These are phyloP conservation scores for Colletotrichum tofieldiae DNA, from an alignment of 2,329 filamentous ascomycete genomes.

Conservation along the genomic window DNA sequence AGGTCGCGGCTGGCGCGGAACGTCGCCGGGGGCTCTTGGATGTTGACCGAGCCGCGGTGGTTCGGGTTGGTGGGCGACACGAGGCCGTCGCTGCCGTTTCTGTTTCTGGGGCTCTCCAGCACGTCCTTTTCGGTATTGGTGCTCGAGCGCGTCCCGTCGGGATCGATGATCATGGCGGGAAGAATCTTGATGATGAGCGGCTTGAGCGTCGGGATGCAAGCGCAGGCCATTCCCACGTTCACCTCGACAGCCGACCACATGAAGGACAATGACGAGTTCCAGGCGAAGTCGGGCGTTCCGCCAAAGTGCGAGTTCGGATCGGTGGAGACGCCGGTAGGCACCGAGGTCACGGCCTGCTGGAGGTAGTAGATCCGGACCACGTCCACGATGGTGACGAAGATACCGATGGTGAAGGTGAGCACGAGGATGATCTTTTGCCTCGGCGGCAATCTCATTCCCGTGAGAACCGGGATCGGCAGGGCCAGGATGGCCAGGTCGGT, in stretches of 20 bases:
- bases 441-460: slow-evolving; percentile 85
- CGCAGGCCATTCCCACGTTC: slow-evolving; percentile 90
- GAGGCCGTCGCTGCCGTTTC: slow-evolving; percentile 41
- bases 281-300: slow-evolving; percentile 69
- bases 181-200: slow-evolving; percentile 80
- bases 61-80: slow-evolving; percentile 35
- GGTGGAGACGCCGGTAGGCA: slow-evolving; percentile 55
- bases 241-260: slow-evolving; percentile 97
- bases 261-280: slow-evolving; percentile 86
- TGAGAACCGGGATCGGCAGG: slow-evolving; percentile 89
- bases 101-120: slow-evolving; percentile 42
- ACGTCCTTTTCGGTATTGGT: slow-evolving; percentile 50
- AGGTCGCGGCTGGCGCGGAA: slow-evolving; percentile 31
- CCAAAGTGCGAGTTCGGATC: slow-evolving; percentile 65
- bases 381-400: slow-evolving; percentile 90
- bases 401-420: slow-evolving; percentile 87
- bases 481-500: slow-evolving; percentile 91
- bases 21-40: slow-evolving; percentile 30
- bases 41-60: slow-evolving; percentile 19
- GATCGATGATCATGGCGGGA: slow-evolving; percentile 70
- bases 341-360: slow-evolving; percentile 76
- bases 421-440: slow-evolving; percentile 92
- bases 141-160: slow-evolving; percentile 58
- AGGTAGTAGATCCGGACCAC: slow-evolving; percentile 92
- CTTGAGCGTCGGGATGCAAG: slow-evolving; percentile 93